Base-by-base conservation (phyloP, 495 filamentous ascomycete genomes). In the Penicillium lagena region DNA sequence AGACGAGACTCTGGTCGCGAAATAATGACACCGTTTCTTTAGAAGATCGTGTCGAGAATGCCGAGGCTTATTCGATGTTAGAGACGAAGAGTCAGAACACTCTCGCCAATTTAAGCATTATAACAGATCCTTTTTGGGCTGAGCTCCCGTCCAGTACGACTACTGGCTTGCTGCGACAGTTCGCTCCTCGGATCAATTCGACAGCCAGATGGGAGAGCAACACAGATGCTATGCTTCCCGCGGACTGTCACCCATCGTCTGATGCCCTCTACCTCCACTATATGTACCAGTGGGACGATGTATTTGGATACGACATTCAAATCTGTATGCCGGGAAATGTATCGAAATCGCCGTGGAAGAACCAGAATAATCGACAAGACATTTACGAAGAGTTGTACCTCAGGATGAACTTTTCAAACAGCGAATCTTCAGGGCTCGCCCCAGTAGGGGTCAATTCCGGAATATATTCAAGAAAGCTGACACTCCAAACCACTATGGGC, bases 151-250 rank as follows among this genome's bases (percentile, higher is more conserved):
- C 15, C 12, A 41, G 14, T 7, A 54, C 40, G 32, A 51, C 54
- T 40, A 62, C 54, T 8, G 60, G 60, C 12, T 38, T 67, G 0
- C 36, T 58, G 34, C 43, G 22, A 14, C 63, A 67, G 41, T 67
- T 62, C 39, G 12, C 46, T 9, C 59, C 60, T 14, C 53, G 63
- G 2, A 12, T 67, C 36, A 67, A 62, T 34, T 58, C 59, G 1
- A 56, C 52, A 5, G 52, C 51, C 2, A 37, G 28, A 3, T 55
- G 56, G 32, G 45, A 62, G 15, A 42, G 11, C 32, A 58, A 63
- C 31, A 14, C 35, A 1, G 15, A 36, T 4, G 34, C 35, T 9
- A 47, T 49, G 12, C 64, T 58, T 34, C 58, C 51, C 12, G 37
- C 9, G 7, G 37, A 51, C 14, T 63, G 58, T 34, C 46, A 54